Conservation (phyloP, 163 green algal genomes). For the Smithsoniella earleae region DNA sequence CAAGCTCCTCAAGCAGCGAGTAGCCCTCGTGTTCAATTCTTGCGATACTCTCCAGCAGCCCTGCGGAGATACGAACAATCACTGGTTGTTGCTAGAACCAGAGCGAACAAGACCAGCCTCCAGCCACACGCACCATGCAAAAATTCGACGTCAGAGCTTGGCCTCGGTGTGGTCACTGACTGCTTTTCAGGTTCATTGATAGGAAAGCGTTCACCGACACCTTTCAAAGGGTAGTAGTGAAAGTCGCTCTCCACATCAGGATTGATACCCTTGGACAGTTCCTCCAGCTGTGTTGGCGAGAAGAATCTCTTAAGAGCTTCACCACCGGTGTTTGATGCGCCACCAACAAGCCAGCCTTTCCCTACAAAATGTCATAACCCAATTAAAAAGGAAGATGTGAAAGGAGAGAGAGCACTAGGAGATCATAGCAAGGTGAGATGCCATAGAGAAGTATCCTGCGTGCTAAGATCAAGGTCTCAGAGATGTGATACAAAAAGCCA, state of each 20-base stretch:
- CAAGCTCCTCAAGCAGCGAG: conserved; percentile 49
- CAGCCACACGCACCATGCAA: conserved; percentile 65
- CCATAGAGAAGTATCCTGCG: neutral
- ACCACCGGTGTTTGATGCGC: conserved; percentile 70
- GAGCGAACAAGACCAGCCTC: too few species aligned
- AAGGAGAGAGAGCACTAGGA: neutral
- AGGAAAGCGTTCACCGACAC: conserved; percentile 74
- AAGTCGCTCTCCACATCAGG: conserved; percentile 43
- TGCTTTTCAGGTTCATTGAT: conserved; percentile 59
- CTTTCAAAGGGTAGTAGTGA: conserved; percentile 68
- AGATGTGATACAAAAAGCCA: too few species aligned
- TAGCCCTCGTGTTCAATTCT: conserved; percentile 68
- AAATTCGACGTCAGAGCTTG: conserved; percentile 60
- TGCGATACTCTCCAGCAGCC: conserved; percentile 74
- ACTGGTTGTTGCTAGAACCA: too few species aligned
- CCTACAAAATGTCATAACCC: conserved; percentile 38
- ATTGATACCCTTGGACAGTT: conserved; percentile 52
- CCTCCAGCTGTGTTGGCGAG: conserved; percentile 49
- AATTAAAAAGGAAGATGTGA: too few species aligned
- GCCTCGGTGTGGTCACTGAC: conserved; percentile 55
- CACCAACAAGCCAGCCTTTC: conserved; percentile 76
- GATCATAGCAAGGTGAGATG: neutral
- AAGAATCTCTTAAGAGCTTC: conserved; percentile 68
- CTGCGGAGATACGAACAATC: too few species aligned
- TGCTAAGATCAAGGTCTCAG: neutral